These are phyloP conservation scores for Candida gorgasii DNA, from an alignment of 805 yeast species.

Conservation along the genomic window DNA sequence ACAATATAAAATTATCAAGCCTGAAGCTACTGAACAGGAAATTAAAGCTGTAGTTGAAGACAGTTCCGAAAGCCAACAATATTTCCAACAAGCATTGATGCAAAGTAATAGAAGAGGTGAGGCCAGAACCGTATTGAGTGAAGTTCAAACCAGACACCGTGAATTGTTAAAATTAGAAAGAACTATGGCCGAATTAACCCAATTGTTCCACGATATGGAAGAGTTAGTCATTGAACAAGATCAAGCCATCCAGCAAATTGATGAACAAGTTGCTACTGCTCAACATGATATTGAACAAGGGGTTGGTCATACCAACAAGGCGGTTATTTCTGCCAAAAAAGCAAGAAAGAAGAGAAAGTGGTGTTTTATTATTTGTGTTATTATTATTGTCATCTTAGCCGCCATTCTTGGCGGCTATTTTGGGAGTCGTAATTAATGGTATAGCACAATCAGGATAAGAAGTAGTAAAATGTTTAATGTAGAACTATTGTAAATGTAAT, in stretches of 20 bases:
- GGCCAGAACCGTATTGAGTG: conserved; percentile 91
- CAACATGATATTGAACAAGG: conserved; percentile 92
- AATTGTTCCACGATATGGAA: conserved; percentile 94
- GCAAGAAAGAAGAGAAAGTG: conserved; percentile 91
- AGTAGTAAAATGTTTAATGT: not conserved
- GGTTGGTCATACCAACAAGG: conserved; percentile 89
- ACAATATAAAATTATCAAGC: conserved; percentile 88
- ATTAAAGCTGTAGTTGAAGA: conserved; percentile 84
- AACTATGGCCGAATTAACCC: conserved; percentile 93
- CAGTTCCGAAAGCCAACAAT: conserved; percentile 75
- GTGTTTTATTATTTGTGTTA: conserved; percentile 65
- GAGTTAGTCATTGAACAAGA: conserved; percentile 95
- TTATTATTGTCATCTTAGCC: conserved; percentile 63
- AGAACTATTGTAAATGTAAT: not conserved
- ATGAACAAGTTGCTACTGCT: conserved; percentile 77
- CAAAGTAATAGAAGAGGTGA: conserved; percentile 90
- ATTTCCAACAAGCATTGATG: conserved; percentile 88
- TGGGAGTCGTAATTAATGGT: no score
- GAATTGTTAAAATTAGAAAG: conserved; percentile 93
- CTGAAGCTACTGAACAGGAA: conserved; percentile 81
- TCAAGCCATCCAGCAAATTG: conserved; percentile 77
- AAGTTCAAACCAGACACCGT: conserved; percentile 93
- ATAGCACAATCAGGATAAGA: conserved; percentile 13
- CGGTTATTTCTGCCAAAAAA: conserved; percentile 82
- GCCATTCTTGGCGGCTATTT: conserved; percentile 68